These are phyloP conservation scores for Geotrichum candidum DNA, from an alignment of 1,139 yeast genomes.

Conservation along the genomic window DNA sequence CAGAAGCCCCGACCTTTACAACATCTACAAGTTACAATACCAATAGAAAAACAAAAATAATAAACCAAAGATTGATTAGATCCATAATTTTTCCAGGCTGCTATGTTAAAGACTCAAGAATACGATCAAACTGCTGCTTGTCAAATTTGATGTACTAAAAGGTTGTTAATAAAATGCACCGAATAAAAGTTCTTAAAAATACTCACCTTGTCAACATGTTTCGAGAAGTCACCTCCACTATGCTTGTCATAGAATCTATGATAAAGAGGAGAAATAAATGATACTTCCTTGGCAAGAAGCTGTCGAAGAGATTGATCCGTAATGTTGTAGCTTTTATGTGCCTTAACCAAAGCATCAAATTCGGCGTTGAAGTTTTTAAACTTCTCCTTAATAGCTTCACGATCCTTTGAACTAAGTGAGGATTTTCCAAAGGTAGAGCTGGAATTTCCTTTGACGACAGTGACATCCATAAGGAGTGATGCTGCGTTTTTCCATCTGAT, in stretches of 20 bases:
- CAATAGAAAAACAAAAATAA: neutral
- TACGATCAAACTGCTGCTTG: slow-evolving; percentile 52
- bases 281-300: slow-evolving; percentile 58
- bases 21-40: too few species aligned
- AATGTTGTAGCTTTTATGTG: slow-evolving; percentile 58
- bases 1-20: too few species aligned
- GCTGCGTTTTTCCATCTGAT: slow-evolving; percentile 69
- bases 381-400: slow-evolving; percentile 79
- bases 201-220: slow-evolving; percentile 50
- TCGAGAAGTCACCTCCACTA: slow-evolving; percentile 63
- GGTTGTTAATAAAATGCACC: neutral
- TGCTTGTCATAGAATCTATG: slow-evolving; percentile 77
- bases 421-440: slow-evolving; percentile 15
- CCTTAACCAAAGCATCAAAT: slow-evolving; percentile 65
- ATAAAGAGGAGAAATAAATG: slow-evolving; percentile 74
- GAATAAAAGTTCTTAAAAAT: neutral
- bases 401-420: slow-evolving; percentile 50
- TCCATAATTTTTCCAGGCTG: too few species aligned
- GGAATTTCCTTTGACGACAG: slow-evolving; percentile 27
- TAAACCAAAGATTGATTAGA: neutral
- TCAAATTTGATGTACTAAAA: slow-evolving; percentile 59
- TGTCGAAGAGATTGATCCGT: slow-evolving; percentile 61
- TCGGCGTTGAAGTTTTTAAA: slow-evolving; percentile 77
- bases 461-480: slow-evolving; percentile 53
- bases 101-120: slow-evolving; percentile 34